A percentile compares a stretch with the other conserved stretches of the same genome.
These are phyloP conservation scores for Cercospora berteroae DNA, from an alignment of 2,329 filamentous ascomycete genomes.

Conservation along the genomic window DNA sequence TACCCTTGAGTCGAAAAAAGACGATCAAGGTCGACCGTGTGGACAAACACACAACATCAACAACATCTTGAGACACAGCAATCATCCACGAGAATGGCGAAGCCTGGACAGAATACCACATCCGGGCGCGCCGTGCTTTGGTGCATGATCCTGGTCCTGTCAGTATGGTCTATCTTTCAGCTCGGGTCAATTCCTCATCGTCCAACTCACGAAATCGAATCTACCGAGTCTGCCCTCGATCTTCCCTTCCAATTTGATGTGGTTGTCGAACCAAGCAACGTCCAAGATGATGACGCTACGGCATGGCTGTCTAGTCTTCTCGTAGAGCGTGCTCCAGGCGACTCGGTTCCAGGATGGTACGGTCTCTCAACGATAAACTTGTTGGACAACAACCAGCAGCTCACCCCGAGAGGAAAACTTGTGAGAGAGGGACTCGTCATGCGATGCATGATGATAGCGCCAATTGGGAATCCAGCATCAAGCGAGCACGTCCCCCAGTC, in stretches of 20 bases:
- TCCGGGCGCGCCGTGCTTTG: background rate
- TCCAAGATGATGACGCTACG: background rate
- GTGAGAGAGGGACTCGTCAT: background rate
- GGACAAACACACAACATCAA: background rate
- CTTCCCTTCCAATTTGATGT: background rate
- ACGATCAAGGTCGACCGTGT: background rate
- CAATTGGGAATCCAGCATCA: background rate
- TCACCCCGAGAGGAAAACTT: background rate
- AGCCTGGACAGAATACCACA: background rate
- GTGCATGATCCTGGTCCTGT: background rate
- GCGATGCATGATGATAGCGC: background rate
- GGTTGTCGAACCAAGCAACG: background rate
- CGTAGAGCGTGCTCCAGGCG: background rate
- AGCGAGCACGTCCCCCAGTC: background rate
- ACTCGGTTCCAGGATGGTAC: background rate
- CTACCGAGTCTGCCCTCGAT: background rate
- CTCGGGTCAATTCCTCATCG: background rate
- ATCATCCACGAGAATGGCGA: background rate
- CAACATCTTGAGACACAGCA: background rate
- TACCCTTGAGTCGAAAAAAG: background rate
- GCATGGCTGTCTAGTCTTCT: background rate
- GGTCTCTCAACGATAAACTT: background rate
- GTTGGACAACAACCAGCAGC: background rate
- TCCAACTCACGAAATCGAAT: background rate
- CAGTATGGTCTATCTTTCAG: background rate